A percentile compares a stretch with the other conserved stretches of the same genome.
Conservation (phyloP, 345 rosid species). For the Pistacia atlantica region DNA sequence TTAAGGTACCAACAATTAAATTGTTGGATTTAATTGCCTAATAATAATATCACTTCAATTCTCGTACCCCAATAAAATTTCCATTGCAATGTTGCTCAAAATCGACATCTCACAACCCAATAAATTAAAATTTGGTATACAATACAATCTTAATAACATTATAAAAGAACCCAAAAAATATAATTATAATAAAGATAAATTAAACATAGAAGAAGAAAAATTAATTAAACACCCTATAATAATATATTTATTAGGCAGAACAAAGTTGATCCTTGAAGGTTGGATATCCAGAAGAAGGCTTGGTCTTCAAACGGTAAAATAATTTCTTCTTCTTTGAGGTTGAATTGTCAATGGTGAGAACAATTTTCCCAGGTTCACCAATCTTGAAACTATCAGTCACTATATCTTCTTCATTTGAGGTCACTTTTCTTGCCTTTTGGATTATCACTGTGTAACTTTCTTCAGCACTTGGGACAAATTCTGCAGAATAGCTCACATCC, state of each 20-base stretch:
- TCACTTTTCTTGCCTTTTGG: slow-evolving; percentile 58
- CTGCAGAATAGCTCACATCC: slow-evolving; percentile 74
- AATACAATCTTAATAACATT: background rate
- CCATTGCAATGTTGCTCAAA: background rate
- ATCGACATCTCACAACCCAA: slow-evolving; percentile 1
- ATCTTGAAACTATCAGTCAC: slow-evolving; percentile 62
- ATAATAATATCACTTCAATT: no score
- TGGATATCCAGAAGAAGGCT: slow-evolving; percentile 34
- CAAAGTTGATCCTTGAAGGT: background rate
- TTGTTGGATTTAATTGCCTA: no score
- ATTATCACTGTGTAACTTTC: slow-evolving; percentile 75
- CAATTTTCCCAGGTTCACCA: slow-evolving; percentile 67
- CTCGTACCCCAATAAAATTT: background rate
- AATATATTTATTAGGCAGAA: background rate
- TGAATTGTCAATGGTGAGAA: slow-evolving; percentile 71
- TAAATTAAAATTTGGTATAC: background rate
- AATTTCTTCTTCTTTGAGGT: slow-evolving; percentile 86
- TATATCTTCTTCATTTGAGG: slow-evolving; percentile 54
- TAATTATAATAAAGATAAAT: background rate
- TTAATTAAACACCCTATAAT: background rate
- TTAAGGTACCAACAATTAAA: no score
- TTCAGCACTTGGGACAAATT: slow-evolving; percentile 66
- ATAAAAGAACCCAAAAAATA: background rate
- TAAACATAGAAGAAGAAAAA: no score
- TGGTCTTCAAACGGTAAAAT: slow-evolving; percentile 76